phyloP scores from a whole-genome alignment of 768 basidiomycete genomes.

The Termitomyces sp. region DNA sequence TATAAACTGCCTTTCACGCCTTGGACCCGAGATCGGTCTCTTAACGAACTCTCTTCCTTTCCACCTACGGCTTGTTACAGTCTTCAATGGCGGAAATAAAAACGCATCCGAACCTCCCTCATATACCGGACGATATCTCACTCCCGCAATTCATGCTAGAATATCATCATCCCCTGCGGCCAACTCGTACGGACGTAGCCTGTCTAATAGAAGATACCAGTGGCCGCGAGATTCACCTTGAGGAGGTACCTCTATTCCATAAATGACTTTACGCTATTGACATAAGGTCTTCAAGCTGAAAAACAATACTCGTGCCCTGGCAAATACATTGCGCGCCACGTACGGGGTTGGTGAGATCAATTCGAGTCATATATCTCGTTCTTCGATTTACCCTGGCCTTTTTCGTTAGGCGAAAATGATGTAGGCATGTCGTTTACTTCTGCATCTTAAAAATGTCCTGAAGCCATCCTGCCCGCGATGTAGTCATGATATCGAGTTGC shows the following conservation, averaged over 20 bases:
- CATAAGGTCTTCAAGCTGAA: conserved; percentile 15
- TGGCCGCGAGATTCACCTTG: conserved; percentile 30
- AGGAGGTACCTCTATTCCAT: conserved; percentile 27
- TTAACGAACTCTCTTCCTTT: conserved; percentile 1
- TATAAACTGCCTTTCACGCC: conserved; percentile 11
- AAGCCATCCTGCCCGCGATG: neutral
- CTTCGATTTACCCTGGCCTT: neutral
- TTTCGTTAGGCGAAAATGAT: conserved; percentile 37
- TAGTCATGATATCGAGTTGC: conserved; percentile 48
- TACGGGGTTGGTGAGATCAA: conserved; percentile 21
- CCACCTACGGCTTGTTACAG: conserved; percentile 4
- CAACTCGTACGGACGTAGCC: conserved; percentile 30
- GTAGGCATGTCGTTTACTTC: conserved; percentile 34
- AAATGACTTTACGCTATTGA: conserved; percentile 1
- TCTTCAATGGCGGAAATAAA: conserved; percentile 23
- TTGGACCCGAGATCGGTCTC: neutral
- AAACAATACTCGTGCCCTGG: conserved; percentile 29
- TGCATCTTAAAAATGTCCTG: neutral
- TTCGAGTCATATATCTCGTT: neutral
- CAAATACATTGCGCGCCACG: conserved; percentile 25
- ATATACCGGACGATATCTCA: conserved; percentile 51
- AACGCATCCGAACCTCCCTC: conserved; percentile 24
- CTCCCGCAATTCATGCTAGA: conserved; percentile 55
- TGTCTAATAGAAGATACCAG: conserved; percentile 51
- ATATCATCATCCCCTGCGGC: conserved; percentile 37